Evolutionary conservation across 2,329 filamentous ascomycete genomes (phyloP).

Genomic region (Mycosphaerella sp.): DNA sequence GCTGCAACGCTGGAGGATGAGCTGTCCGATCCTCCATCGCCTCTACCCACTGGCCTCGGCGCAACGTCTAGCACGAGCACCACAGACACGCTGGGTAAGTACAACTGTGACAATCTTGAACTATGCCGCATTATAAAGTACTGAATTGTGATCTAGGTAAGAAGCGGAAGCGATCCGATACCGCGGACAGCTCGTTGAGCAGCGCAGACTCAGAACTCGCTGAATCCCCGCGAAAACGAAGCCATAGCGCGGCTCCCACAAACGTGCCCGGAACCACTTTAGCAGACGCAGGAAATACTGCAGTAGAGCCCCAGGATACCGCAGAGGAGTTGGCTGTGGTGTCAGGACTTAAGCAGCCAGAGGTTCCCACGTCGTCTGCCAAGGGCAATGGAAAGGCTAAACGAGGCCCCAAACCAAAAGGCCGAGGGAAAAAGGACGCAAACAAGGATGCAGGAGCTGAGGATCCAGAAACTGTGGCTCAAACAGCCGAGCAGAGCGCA

Average conservation of each 20-base stretch:
- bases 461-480: constrained; percentile 12
- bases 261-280: constrained; percentile 15
- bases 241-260: constrained; percentile 21
- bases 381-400: constrained; percentile 41
- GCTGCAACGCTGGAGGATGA: constrained; percentile 42
- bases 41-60: constrained; percentile 26
- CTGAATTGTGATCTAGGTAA: constrained; percentile 20
- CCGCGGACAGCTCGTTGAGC: constrained; percentile 36
- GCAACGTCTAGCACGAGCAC: constrained; percentile 32
- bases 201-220: constrained; percentile 33
- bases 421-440: constrained; percentile 30
- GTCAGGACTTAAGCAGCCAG: constrained; percentile 21
- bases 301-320: constrained; percentile 21
- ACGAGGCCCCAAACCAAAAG: constrained; percentile 29
- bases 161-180: constrained; percentile 43
- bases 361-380: constrained; percentile 27
- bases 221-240: constrained; percentile 33
- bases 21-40: constrained; percentile 36
- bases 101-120: background rate
- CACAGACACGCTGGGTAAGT: constrained; percentile 25
- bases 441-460: constrained; percentile 18
- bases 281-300: constrained; percentile 28
- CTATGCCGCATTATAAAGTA: background rate
- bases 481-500: constrained; percentile 24
- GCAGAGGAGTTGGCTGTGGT: constrained; percentile 15